phyloP scores from a whole-genome alignment of 805 yeast species.

The Saccharomycopsis babjevae region DNA sequence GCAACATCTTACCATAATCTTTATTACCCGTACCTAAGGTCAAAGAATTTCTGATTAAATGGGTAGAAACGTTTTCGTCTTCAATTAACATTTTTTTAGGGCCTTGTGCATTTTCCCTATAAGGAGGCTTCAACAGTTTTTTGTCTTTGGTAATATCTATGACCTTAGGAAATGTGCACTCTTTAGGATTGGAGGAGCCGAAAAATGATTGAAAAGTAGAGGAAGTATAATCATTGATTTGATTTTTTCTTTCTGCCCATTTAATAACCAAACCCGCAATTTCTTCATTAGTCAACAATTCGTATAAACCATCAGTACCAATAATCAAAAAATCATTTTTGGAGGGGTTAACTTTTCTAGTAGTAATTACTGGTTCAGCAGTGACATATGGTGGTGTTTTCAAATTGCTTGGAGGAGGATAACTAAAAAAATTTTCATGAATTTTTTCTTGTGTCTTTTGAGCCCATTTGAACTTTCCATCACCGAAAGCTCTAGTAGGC shows the following conservation, averaged over 20 bases:
- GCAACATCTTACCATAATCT: slow-evolving; percentile 80
- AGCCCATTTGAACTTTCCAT: slow-evolving; percentile 85
- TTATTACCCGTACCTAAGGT: slow-evolving; percentile 75
- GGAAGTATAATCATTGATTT: slow-evolving; percentile 23
- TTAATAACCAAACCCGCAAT: slow-evolving; percentile 84
- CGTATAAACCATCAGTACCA: slow-evolving; percentile 92
- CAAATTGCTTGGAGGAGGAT: slow-evolving; percentile 59
- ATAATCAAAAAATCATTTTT: slow-evolving; percentile 79
- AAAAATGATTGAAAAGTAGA: slow-evolving; percentile 2
- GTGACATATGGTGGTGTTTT: slow-evolving; percentile 95
- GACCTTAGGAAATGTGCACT: slow-evolving; percentile 41
- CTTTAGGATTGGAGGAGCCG: slow-evolving; percentile 1
- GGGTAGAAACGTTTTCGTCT: slow-evolving; percentile 87
- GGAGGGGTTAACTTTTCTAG: slow-evolving; percentile 60
- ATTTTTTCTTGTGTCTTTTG: slow-evolving; percentile 61
- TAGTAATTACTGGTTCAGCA: slow-evolving; percentile 86
- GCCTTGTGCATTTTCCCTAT: slow-evolving; percentile 39
- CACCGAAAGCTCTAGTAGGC: slow-evolving; percentile 96
- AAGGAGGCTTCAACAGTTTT: slow-evolving; percentile 59
- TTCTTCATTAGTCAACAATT: slow-evolving; percentile 84
- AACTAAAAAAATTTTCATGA: slow-evolving; percentile 71
- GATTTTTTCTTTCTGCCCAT: slow-evolving; percentile 76
- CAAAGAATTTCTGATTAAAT: slow-evolving; percentile 84
- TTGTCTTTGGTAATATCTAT: slow-evolving; percentile 51
- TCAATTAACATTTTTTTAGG: slow-evolving; percentile 41